Conservation (phyloP, 768 basidiomycete genomes). For the Pleurotus tuoliensis region DNA sequence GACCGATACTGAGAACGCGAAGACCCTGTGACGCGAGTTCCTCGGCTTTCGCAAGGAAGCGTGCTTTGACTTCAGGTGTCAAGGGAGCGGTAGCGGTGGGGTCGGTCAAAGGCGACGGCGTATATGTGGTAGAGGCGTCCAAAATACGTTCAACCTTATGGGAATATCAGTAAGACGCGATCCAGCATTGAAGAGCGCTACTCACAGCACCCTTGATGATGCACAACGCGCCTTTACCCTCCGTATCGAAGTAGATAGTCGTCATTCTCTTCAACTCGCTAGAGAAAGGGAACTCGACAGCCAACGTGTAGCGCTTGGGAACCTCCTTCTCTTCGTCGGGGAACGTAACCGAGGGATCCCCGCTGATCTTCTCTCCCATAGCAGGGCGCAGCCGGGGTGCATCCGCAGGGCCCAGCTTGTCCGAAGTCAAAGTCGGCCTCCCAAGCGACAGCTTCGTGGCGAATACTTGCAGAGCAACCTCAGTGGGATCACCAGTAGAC, state of each 20-base stretch:
- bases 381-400: slow-evolving; percentile 23
- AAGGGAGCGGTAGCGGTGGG: slow-evolving; percentile 21
- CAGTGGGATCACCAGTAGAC: slow-evolving; percentile 52
- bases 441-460: slow-evolving; percentile 46
- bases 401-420: slow-evolving; percentile 17
- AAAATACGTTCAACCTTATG: slow-evolving; percentile 43
- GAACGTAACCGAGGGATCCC: background rate
- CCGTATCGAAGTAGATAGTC: slow-evolving; percentile 28
- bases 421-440: slow-evolving; percentile 23
- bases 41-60: slow-evolving; percentile 20
- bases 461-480: slow-evolving; percentile 52
- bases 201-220: slow-evolving; percentile 35
- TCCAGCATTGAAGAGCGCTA: background rate
- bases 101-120: slow-evolving; percentile 20
- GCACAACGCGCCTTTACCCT: slow-evolving; percentile 19
- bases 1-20: slow-evolving; percentile 35
- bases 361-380: slow-evolving; percentile 17
- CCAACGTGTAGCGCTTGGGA: slow-evolving; percentile 27
- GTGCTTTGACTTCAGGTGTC: slow-evolving; percentile 23
- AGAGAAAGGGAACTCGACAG: slow-evolving; percentile 42
- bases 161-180: background rate
- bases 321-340: slow-evolving; percentile 18
- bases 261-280: slow-evolving; percentile 51
- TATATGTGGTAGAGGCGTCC: slow-evolving; percentile 37
- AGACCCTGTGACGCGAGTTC: slow-evolving; percentile 35